These are phyloP conservation scores for Polytrichum commune DNA, from an alignment of 225 moss, liverwort and hornwort species.

Conservation along the genomic window DNA sequence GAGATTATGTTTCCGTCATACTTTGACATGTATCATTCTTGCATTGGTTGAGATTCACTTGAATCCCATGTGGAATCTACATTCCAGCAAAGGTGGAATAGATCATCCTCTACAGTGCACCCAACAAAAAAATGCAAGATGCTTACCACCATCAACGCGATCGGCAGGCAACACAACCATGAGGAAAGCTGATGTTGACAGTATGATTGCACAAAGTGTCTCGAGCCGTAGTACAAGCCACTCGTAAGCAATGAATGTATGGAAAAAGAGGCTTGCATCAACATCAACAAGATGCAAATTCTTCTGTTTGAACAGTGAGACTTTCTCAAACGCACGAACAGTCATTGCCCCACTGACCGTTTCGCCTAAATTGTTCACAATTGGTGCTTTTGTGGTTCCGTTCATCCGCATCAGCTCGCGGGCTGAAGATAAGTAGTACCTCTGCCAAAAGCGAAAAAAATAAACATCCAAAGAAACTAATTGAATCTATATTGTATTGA, in stretches of 20 bases:
- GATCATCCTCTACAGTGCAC: too few species aligned
- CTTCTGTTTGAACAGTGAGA: constrained; percentile 39
- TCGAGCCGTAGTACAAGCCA: constrained; percentile 83
- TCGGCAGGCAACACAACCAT: constrained; percentile 42
- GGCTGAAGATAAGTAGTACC: constrained; percentile 67
- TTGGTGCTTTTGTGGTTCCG: constrained; percentile 78
- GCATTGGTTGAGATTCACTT: too few species aligned
- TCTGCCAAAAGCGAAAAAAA: constrained; percentile 22
- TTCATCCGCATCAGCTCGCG: constrained; percentile 86
- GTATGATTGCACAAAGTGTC: constrained; percentile 50
- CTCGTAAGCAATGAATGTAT: constrained; percentile 69
- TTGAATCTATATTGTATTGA: too few species aligned
- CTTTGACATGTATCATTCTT: too few species aligned
- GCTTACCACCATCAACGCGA: constrained; percentile 21
- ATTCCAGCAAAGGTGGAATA: too few species aligned
- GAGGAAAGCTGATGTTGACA: constrained; percentile 63
- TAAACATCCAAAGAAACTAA: too few species aligned
- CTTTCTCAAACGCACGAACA: constrained; percentile 70
- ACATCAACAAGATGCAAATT: constrained; percentile 61
- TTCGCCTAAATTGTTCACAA: constrained; percentile 81
- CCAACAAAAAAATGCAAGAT: not conserved
- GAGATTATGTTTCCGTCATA: too few species aligned
- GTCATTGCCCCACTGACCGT: constrained; percentile 71
- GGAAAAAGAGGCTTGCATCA: constrained; percentile 70
- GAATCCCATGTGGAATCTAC: too few species aligned